These are phyloP conservation scores for Glycine tomentella DNA, from an alignment of 306 rosid species.

Conservation along the genomic window DNA sequence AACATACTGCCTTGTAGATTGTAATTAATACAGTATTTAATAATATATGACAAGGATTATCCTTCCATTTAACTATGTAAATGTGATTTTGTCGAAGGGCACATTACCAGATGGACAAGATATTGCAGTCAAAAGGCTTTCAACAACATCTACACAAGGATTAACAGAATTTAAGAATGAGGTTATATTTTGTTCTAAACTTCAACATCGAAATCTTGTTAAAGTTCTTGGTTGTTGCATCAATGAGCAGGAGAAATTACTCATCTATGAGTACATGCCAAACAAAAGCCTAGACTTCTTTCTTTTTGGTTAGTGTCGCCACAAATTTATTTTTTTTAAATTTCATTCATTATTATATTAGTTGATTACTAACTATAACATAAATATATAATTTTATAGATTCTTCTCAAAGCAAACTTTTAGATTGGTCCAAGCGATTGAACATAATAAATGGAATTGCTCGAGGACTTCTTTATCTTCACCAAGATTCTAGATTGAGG, in stretches of 20 bases:
- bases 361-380: neutral
- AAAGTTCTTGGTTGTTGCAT: conserved; percentile 4
- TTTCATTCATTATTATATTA: neutral
- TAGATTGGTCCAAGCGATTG: neutral
- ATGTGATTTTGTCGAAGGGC: conserved; percentile 5
- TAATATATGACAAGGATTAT: neutral
- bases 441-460: conserved; percentile 31
- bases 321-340: neutral
- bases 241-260: neutral
- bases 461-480: conserved; percentile 37
- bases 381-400: neutral
- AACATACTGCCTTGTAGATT: neutral
- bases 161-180: conserved; percentile 18
- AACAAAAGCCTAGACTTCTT: conserved; percentile 19
- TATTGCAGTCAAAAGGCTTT: conserved; percentile 10
- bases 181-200: conserved; percentile 19
- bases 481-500: conserved; percentile 38
- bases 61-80: neutral
- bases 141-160: neutral
- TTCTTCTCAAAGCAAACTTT: neutral
- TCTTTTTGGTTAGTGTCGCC: conserved; percentile 33
- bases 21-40: neutral
- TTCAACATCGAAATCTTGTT: conserved; percentile 16
- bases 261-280: conserved; percentile 25
- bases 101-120: neutral